phyloP scores from a whole-genome alignment of 331 rosid genomes.

The Malus hybrid region DNA sequence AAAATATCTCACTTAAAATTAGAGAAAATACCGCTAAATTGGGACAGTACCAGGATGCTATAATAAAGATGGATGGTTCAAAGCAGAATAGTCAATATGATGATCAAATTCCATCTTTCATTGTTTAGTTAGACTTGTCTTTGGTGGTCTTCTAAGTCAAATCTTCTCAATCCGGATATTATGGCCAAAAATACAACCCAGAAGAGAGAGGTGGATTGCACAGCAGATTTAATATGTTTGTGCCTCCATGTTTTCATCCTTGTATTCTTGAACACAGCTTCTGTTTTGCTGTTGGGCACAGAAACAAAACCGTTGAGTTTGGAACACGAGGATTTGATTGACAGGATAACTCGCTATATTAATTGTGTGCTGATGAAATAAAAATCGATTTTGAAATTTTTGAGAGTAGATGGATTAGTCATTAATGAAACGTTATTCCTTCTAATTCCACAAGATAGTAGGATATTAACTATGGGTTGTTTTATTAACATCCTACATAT shows the following conservation, averaged over 20 bases:
- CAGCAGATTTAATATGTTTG: not conserved
- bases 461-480: too few relatives aligned
- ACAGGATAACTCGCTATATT: not conserved
- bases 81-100: slow-evolving; percentile 7
- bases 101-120: not conserved
- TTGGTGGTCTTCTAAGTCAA: not conserved
- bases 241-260: not conserved
- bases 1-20: too few relatives aligned
- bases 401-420: not conserved
- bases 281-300: not conserved
- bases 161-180: not conserved
- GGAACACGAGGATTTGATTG: not conserved
- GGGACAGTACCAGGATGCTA: not conserved
- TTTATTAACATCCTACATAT: too few relatives aligned
- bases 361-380: not conserved
- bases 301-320: not conserved
- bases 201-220: not conserved
- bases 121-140: not conserved
- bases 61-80: not conserved
- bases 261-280: not conserved
- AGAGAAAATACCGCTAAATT: too few relatives aligned
- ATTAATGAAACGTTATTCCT: not conserved
- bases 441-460: too few relatives aligned
- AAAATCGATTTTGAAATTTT: too few relatives aligned
- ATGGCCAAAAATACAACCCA: not conserved